Base-by-base conservation (phyloP, 129 eudicot genomes). In the Solidago caesia region DNA sequence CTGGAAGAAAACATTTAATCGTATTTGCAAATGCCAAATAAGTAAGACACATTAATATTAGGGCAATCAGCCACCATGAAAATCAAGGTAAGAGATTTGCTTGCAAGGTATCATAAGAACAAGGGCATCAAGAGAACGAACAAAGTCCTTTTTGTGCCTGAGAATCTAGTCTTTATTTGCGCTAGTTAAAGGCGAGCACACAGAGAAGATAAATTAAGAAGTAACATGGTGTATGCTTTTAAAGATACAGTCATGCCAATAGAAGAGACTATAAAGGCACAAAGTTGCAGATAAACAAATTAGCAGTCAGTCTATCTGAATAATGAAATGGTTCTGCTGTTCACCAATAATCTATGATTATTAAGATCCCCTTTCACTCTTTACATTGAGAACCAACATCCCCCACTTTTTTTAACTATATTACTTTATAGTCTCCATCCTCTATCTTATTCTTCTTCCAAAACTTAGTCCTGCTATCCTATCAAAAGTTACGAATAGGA, bases 1-100 rank as follows among this genome's bases (percentile, higher is more conserved):
- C 92, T 84, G 60, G 56, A 68, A 45, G 51, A 76, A 55, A 53
- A 82, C 7, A 39, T 12, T 4, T 61, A 61, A 27, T 27, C 55
- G 70, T 51, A 47, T 72, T 58, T 56, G 53, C 59, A 64, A 8
- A 72, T 64, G 58, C 63, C 68, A 47, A 75, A 39, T 62, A 14
- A 14, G 57, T 39, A 68, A 14, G 46, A 64, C 65, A 76, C 4
- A 25, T 25, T 51, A 41, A 62, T 48, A 74, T 29, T 73, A 11
- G 39, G 52, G 25, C 42, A 67, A 26, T 56, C 59, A 76, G 67
- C 76, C 55, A 55, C 26, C 2, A 55, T 4, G 21, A 71, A 71
- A 70, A 52, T 70, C 21, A 62, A 65, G 62, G 41, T 16, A 52
- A 43, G 12, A 13, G 6, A 75, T 65, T 44, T 65, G 66, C 27